Evolutionary conservation across 2,329 filamentous ascomycete genomes (phyloP).

Genomic region (Gremmenia infestans): DNA sequence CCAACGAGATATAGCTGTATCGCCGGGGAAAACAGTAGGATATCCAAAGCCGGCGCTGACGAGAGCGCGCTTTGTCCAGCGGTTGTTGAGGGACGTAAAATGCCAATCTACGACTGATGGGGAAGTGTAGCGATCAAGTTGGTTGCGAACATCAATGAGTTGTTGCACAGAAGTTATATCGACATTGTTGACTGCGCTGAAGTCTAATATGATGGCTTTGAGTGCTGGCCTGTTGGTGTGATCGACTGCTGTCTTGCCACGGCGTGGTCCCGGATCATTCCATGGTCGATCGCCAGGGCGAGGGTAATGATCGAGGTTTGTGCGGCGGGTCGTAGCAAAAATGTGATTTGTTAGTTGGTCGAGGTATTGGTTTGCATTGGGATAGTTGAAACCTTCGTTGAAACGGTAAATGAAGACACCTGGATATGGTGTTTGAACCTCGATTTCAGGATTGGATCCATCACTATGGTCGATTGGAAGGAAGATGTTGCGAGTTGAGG

Average conservation of each 20-base stretch:
- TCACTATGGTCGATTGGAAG: slow-evolving; percentile 83
- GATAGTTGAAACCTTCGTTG: slow-evolving; percentile 92
- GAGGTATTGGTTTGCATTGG: slow-evolving; percentile 84
- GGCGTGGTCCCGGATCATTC: slow-evolving; percentile 82
- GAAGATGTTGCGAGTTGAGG: slow-evolving; percentile 70
- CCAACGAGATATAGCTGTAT: slow-evolving; percentile 57
- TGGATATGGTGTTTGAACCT: slow-evolving; percentile 76
- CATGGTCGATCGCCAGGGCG: slow-evolving; percentile 77
- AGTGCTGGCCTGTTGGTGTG: slow-evolving; percentile 59
- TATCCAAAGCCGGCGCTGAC: slow-evolving; percentile 85
- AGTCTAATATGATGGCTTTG: slow-evolving; percentile 89
- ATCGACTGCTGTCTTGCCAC: slow-evolving; percentile 42
- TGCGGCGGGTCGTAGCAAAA: slow-evolving; percentile 68
- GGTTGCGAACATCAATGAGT: slow-evolving; percentile 90
- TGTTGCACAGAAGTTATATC: slow-evolving; percentile 91
- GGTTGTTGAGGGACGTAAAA: slow-evolving; percentile 87
- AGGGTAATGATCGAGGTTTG: slow-evolving; percentile 61
- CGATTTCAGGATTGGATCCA: slow-evolving; percentile 80
- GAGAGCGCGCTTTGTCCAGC: slow-evolving; percentile 90
- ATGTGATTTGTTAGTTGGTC: slow-evolving; percentile 70
- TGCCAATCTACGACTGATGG: slow-evolving; percentile 91
- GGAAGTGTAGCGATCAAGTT: slow-evolving; percentile 78
- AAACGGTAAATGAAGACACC: slow-evolving; percentile 96
- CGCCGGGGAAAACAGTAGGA: slow-evolving; percentile 47
- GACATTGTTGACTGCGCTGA: slow-evolving; percentile 88